Conservation (phyloP, 306 rosid genomes). For the Neltuma alba region DNA sequence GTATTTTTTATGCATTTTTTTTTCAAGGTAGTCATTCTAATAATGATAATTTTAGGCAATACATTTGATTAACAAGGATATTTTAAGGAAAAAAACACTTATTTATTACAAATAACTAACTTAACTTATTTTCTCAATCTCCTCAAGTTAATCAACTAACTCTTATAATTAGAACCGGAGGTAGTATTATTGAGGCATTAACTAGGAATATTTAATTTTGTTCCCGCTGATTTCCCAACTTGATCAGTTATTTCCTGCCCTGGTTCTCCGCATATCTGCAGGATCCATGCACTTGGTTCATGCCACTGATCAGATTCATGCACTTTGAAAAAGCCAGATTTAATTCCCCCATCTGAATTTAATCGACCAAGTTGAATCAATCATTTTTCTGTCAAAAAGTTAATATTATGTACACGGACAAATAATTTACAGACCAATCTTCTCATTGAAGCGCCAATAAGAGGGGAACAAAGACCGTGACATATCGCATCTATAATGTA, state of each 20-base stretch:
- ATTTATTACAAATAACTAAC: too few species aligned
- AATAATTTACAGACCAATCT: not conserved
- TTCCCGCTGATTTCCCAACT: not conserved
- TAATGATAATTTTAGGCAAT: too few species aligned
- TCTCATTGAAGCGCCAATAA: not conserved
- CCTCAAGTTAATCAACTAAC: too few species aligned
- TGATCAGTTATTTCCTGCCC: not conserved
- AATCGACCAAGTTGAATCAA: not conserved
- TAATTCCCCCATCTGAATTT: not conserved
- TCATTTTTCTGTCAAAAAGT: not conserved
- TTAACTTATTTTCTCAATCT: too few species aligned
- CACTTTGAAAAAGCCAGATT: not conserved
- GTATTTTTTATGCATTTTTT: too few species aligned
- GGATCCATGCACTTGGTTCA: slow-evolving; percentile 30
- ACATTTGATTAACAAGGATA: too few species aligned
- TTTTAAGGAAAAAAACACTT: too few species aligned
- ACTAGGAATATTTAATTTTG: not conserved
- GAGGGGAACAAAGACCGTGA: slow-evolving; percentile 15
- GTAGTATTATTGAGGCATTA: not conserved
- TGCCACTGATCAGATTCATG: slow-evolving; percentile 1
- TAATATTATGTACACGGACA: not conserved
- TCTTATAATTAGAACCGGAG: too few species aligned
- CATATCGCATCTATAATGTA: slow-evolving; percentile 32
- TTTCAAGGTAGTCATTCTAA: too few species aligned
- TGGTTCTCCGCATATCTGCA: slow-evolving; percentile 10